Conservation (phyloP, 2,329 filamentous ascomycete species). For the Exutisphaerella laricina region DNA sequence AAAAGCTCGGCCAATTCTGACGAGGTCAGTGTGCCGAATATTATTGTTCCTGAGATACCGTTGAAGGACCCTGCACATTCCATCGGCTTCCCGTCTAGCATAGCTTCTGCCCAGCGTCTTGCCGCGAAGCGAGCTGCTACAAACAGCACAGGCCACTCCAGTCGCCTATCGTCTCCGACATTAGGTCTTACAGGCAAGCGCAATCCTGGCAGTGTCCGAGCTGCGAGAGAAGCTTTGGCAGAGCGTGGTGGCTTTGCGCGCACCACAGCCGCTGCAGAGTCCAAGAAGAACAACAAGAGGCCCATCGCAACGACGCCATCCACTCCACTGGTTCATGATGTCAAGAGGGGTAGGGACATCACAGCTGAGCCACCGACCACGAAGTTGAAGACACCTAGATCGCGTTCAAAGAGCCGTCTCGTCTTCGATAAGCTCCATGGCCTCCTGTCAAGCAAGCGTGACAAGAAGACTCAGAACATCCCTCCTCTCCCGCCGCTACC, state of each 20-base stretch:
- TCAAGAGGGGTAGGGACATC: slow-evolving; percentile 12
- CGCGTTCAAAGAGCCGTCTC: slow-evolving; percentile 26
- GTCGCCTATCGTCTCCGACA: slow-evolving; percentile 22
- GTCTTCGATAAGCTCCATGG: slow-evolving; percentile 29
- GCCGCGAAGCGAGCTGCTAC: background rate
- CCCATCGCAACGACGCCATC: slow-evolving; percentile 9
- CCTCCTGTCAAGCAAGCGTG: slow-evolving; percentile 26
- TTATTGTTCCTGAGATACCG: slow-evolving; percentile 1
- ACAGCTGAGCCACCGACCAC: background rate
- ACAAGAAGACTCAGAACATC: slow-evolving; percentile 17
- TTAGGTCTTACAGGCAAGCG: slow-evolving; percentile 10
- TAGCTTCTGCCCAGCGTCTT: background rate
- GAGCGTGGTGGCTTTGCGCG: slow-evolving; percentile 15
- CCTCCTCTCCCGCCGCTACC: slow-evolving; percentile 1
- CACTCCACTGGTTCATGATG: slow-evolving; percentile 2
- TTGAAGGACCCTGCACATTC: slow-evolving; percentile 12
- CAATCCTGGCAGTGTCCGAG: slow-evolving; percentile 16
- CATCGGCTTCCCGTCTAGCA: slow-evolving; percentile 25
- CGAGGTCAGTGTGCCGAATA: background rate
- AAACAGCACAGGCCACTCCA: background rate
- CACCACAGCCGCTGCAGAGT: slow-evolving; percentile 19
- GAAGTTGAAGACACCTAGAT: slow-evolving; percentile 15
- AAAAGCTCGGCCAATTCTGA: slow-evolving; percentile 4
- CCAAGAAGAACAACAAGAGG: slow-evolving; percentile 17
- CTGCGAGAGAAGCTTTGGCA: slow-evolving; percentile 9